Evolutionary conservation across 2,329 filamentous ascomycete genomes (phyloP).

Genomic region (Elsinoe necatrix): DNA sequence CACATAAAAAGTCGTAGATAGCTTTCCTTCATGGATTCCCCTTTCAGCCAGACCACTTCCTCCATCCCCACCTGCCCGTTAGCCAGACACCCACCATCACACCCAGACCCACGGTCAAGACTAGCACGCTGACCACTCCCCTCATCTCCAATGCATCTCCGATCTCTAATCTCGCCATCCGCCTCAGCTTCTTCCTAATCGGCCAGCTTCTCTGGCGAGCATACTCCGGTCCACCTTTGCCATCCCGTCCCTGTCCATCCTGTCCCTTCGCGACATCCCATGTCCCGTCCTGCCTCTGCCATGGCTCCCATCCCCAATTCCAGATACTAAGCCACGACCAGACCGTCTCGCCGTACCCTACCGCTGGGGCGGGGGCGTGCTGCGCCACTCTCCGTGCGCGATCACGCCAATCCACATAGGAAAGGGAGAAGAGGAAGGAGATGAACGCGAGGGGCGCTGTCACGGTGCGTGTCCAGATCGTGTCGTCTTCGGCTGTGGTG

Average conservation of each 20-base stretch:
- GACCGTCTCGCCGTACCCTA: background rate
- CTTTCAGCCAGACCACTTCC: conserved; percentile 3
- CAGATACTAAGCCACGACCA: background rate
- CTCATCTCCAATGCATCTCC: conserved; percentile 9
- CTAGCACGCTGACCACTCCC: background rate
- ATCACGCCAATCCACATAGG: conserved; percentile 8
- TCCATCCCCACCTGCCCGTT: conserved; percentile 6
- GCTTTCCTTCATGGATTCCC: background rate
- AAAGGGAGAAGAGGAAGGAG: conserved; percentile 13
- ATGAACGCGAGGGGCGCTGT: conserved; percentile 1
- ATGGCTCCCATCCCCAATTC: background rate
- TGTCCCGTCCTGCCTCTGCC: conserved; percentile 10
- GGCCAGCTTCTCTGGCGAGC: conserved; percentile 4
- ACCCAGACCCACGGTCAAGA: background rate
- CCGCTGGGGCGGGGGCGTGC: background rate
- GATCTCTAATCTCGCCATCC: conserved; percentile 10
- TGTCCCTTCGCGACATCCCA: background rate
- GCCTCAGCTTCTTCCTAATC: conserved; percentile 12
- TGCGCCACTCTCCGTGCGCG: conserved; percentile 3
- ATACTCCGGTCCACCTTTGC: no score
- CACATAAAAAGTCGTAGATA: background rate
- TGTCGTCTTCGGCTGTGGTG: background rate
- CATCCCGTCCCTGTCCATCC: conserved; percentile 8
- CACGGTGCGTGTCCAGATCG: background rate
- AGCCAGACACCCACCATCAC: background rate